These are phyloP conservation scores for Globisporangium cederbergense DNA, from an alignment of 352 stramenopile species.

Conservation along the genomic window DNA sequence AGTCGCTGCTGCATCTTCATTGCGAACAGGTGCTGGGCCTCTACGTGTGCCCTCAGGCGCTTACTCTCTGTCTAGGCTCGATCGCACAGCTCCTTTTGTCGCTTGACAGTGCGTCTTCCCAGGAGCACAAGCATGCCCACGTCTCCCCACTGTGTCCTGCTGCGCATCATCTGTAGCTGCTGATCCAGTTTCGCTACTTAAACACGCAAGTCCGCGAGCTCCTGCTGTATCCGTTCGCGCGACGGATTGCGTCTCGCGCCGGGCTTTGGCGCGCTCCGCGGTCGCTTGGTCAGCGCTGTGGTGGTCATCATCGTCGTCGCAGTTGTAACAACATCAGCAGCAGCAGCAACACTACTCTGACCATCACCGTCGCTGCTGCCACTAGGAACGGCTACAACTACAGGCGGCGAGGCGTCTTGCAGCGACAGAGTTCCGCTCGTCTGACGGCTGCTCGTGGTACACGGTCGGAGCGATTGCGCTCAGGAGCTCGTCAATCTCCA, in stretches of 20 bases:
- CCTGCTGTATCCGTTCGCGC: background rate
- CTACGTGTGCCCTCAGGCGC: background rate
- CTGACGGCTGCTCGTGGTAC: background rate
- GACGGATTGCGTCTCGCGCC: background rate
- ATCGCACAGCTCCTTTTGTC: background rate
- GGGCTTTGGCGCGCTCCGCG: background rate
- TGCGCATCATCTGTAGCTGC: background rate
- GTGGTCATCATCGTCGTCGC: background rate
- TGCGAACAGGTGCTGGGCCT: background rate
- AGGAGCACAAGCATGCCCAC: background rate
- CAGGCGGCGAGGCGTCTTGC: no score
- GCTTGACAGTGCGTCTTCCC: background rate
- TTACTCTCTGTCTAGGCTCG: background rate
- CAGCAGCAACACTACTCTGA: background rate
- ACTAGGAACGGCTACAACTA: no score
- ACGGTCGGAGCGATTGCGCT: background rate
- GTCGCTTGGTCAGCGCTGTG: background rate
- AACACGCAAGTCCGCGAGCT: background rate
- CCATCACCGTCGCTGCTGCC: no score
- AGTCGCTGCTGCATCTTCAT: background rate
- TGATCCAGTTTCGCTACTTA: background rate
- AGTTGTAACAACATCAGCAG: background rate
- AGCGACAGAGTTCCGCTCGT: no score
- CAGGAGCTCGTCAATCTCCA: constrained; percentile 4
- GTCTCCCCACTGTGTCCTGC: background rate